Base-by-base conservation (phyloP, 208 protist species). In the Lotmaria passim region DNA sequence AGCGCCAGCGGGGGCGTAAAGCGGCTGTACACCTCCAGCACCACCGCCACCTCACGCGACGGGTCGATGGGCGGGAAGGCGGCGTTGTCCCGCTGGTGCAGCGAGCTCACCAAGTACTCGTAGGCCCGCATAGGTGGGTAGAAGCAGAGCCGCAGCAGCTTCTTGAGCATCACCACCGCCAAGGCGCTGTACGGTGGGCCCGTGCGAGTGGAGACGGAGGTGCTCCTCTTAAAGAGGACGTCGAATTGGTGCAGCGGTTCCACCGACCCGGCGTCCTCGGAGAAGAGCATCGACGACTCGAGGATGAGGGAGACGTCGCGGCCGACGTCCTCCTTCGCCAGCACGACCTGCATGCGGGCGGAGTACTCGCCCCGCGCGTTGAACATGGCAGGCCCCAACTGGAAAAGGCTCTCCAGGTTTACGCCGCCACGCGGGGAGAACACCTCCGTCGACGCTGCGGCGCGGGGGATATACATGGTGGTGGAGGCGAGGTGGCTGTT, bases 1-100 rank as follows among this genome's bases (percentile, higher is more conserved):
- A 94, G 52, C 5, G 66, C 10, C 1, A 83, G 36, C 10, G 89
- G 89, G 1, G 89, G 89, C 7, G 80, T 77, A 73, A 94, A 94
- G 31, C 73, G 70, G 15, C n/a, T 31, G 75, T 94, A 94, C 34
- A 94, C 65, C 19, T 75, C 58, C 2, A 87, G n/a, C 12, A 85
- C 73, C 30, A 89, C 79, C 6, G 77, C 73, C 39, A 94, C 83
- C 55, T 91, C 85, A 7, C 48, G 73, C 10, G 46, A 28, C 11
- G 26, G 31, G 67, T 90, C 74, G 33, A 90, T 52, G 21, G 52
- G 43, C 19, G 89, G 85, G 50, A 91, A 91, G 15, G 78, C 44
- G 21, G 68, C 30, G 26, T 44, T 60, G 11, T 79, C 34, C 17
- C 47, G 64, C 36, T 84, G 59, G 4, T 66, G 66, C 10, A 80